These are phyloP conservation scores for Sugiyamaella valdiviana DNA, from an alignment of 805 yeast genomes.

Conservation along the genomic window DNA sequence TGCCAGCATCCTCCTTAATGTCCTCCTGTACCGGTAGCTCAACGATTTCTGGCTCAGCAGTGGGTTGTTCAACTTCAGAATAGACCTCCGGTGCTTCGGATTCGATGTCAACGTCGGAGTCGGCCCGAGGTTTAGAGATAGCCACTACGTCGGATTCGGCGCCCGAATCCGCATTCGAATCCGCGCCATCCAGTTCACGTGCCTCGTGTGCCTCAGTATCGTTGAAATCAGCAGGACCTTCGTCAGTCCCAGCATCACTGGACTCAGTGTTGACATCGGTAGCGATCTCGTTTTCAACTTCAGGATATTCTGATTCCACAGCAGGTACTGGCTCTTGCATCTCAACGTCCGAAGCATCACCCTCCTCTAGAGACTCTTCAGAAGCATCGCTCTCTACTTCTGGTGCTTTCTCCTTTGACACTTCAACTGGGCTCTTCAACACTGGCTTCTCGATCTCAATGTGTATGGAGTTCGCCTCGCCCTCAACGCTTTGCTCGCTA, in stretches of 20 bases:
- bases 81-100: too few relatives aligned
- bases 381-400: too few relatives aligned
- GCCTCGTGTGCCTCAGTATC: neutral
- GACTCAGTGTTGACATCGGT: neutral
- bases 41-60: neutral
- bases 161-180: neutral
- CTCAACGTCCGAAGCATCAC: conserved; percentile 1
- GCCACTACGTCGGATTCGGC: too few relatives aligned
- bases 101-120: too few relatives aligned
- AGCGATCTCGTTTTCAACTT: neutral
- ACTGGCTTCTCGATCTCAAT: neutral
- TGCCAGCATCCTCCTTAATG: conserved; percentile 3
- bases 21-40: conserved; percentile 5
- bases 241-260: too few relatives aligned
- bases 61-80: neutral
- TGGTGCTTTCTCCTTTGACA: too few relatives aligned
- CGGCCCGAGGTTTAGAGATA: too few relatives aligned
- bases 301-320: neutral
- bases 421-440: too few relatives aligned
- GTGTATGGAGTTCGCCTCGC: too few relatives aligned
- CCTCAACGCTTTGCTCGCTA: neutral
- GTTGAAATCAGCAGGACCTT: too few relatives aligned
- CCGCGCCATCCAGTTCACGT: neutral
- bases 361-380: neutral
- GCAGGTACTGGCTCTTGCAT: neutral